phyloP scores from a whole-genome alignment of 2,329 filamentous ascomycete species.

The Didymella pinodella region DNA sequence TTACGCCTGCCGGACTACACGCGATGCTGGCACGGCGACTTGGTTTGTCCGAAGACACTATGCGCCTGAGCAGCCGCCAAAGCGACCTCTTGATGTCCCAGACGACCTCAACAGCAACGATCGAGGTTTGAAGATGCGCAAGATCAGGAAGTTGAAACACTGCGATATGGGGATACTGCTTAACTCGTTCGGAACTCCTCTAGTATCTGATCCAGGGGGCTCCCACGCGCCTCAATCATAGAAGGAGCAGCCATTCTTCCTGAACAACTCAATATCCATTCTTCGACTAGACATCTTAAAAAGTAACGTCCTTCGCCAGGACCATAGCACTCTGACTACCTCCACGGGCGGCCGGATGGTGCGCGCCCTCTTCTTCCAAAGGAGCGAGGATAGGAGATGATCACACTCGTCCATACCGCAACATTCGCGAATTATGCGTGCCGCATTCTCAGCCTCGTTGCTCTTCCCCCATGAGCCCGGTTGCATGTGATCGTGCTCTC shows the following conservation, averaged over 20 bases:
- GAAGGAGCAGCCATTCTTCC: not conserved
- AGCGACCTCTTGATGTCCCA: not conserved
- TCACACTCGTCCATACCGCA: slow-evolving; percentile 1
- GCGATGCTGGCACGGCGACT: not conserved
- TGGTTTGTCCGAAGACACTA: slow-evolving; percentile 8
- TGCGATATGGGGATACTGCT: slow-evolving; percentile 27
- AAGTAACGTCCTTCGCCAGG: not conserved
- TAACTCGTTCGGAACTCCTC: slow-evolving; percentile 14
- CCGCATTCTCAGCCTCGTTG: slow-evolving; percentile 4
- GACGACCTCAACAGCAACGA: too few relatives aligned
- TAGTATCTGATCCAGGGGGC: not conserved
- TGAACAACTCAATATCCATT: not conserved
- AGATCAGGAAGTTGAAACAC: slow-evolving; percentile 22
- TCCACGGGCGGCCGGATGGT: not conserved
- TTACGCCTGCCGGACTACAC: not conserved
- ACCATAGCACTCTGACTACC: not conserved
- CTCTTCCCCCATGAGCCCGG: not conserved
- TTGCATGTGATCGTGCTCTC: slow-evolving; percentile 7
- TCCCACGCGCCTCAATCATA: not conserved
- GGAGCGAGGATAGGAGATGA: slow-evolving; percentile 16
- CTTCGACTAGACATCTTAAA: not conserved
- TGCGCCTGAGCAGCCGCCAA: not conserved
- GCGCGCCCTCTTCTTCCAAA: slow-evolving; percentile 8
- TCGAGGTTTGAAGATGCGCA: slow-evolving; percentile 23
- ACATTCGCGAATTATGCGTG: not conserved